phyloP scores from a whole-genome alignment of 169 alveolate species.

The Plasmodium chabaudi region DNA sequence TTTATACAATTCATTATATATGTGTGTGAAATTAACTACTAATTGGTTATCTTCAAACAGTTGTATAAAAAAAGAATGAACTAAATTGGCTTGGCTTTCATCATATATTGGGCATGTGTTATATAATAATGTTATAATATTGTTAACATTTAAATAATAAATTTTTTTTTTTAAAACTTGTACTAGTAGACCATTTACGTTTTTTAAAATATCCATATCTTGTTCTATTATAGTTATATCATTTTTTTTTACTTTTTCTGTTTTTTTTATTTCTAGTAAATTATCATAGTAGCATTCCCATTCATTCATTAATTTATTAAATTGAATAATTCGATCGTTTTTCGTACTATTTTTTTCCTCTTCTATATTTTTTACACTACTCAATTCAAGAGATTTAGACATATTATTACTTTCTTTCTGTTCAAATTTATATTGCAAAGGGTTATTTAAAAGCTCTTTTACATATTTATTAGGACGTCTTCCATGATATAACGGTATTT shows the following conservation, averaged over 20 bases:
- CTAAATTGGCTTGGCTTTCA: constrained; percentile 17
- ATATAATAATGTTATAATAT: constrained; percentile 37
- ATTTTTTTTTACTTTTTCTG: background rate
- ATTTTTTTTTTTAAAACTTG: constrained; percentile 25
- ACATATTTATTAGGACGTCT: background rate
- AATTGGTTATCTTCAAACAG: constrained; percentile 31
- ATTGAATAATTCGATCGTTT: no score
- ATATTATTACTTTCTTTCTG: no score
- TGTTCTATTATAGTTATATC: background rate
- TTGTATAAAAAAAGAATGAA: constrained; percentile 14
- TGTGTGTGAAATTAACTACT: constrained; percentile 8
- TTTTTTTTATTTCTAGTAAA: background rate
- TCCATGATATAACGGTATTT: background rate
- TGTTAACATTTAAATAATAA: constrained; percentile 27
- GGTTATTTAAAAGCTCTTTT: background rate
- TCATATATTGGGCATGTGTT: constrained; percentile 41
- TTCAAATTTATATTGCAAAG: no score
- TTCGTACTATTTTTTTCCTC: background rate
- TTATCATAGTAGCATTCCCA: no score
- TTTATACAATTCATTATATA: constrained; percentile 15
- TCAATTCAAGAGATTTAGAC: no score
- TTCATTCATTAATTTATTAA: no score
- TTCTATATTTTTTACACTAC: no score
- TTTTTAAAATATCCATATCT: constrained; percentile 8
- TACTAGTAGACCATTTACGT: constrained; percentile 10